Evolutionary conservation across 2,329 filamentous ascomycete genomes (phyloP).

Genomic region (Neonectria hederae): DNA sequence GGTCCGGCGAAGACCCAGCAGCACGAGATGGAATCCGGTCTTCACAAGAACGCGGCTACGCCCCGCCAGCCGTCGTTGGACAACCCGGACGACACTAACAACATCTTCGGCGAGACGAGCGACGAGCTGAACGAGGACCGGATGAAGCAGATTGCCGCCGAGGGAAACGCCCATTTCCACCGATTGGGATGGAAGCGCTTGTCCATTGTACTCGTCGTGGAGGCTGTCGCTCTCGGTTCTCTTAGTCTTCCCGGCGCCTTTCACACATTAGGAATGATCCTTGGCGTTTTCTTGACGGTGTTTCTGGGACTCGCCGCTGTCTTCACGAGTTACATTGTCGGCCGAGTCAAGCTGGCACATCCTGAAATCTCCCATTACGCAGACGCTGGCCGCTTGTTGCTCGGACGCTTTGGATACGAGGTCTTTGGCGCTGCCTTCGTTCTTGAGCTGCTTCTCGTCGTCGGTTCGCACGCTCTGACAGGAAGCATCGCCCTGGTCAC

Average conservation of each 20-base stretch:
- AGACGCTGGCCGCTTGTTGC: conserved; percentile 22
- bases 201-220: conserved; percentile 19
- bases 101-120: conserved; percentile 20
- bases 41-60: background rate
- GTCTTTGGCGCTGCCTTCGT: conserved; percentile 20
- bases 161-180: conserved; percentile 25
- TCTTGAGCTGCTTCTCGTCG: conserved; percentile 21
- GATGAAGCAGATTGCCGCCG: conserved; percentile 21
- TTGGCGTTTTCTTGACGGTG: conserved; percentile 17
- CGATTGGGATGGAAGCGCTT: conserved; percentile 24
- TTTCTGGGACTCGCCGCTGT: conserved; percentile 11
- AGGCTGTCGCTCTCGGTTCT: conserved; percentile 23
- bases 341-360: conserved; percentile 19
- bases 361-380: conserved; percentile 22
- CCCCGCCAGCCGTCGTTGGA: background rate
- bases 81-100: conserved; percentile 8
- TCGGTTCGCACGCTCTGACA: conserved; percentile 24
- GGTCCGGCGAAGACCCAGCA: conserved; percentile 2
- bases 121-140: conserved; percentile 23
- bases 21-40: background rate
- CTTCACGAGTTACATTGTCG: conserved; percentile 25
- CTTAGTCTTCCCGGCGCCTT: conserved; percentile 24
- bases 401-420: conserved; percentile 13
- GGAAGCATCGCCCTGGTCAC: conserved; percentile 24
- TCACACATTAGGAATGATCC: conserved; percentile 21